Evolutionary conservation across 2,329 filamentous ascomycete genomes (phyloP).

Genomic region (Paecilomyces sp.): DNA sequence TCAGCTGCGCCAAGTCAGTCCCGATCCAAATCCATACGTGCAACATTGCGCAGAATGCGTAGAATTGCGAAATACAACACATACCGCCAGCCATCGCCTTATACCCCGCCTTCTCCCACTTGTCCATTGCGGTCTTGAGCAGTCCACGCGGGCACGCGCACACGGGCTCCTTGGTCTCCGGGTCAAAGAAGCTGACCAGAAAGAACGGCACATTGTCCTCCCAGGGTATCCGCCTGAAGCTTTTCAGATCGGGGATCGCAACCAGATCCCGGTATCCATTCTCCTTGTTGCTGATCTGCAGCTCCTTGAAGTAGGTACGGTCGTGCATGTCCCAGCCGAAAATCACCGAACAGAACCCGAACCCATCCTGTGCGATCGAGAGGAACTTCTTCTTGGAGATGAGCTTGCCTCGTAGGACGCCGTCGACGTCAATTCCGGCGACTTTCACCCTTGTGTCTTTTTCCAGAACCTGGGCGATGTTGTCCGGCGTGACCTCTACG

Average conservation of each 20-base stretch:
- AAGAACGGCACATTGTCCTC: slow-evolving; percentile 82
- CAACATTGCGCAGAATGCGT: too few species aligned
- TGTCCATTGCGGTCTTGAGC: slow-evolving; percentile 60
- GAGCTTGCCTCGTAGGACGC: slow-evolving; percentile 79
- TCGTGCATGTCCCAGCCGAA: slow-evolving; percentile 99
- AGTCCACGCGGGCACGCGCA: slow-evolving; percentile 74
- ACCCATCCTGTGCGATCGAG: slow-evolving; percentile 70
- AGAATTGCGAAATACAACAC: slow-evolving; percentile 21
- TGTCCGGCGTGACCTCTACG: slow-evolving; percentile 47
- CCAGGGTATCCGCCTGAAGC: slow-evolving; percentile 82
- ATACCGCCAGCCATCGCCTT: slow-evolving; percentile 84
- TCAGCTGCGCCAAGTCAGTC: slow-evolving; percentile 55
- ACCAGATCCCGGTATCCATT: slow-evolving; percentile 86
- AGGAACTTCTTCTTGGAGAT: slow-evolving; percentile 92
- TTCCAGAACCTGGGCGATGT: slow-evolving; percentile 59
- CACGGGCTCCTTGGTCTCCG: slow-evolving; percentile 64
- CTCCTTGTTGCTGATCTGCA: slow-evolving; percentile 80
- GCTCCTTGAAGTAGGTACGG: slow-evolving; percentile 75
- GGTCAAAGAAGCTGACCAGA: slow-evolving; percentile 74
- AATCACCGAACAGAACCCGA: slow-evolving; percentile 89
- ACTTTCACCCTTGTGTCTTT: slow-evolving; percentile 77
- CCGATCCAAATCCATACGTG: neutral
- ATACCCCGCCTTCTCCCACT: slow-evolving; percentile 61
- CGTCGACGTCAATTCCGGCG: slow-evolving; percentile 80
- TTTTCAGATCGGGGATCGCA: slow-evolving; percentile 69